Conservation (phyloP, 805 yeast species). For the Kodamaea kaohsiungensis region DNA sequence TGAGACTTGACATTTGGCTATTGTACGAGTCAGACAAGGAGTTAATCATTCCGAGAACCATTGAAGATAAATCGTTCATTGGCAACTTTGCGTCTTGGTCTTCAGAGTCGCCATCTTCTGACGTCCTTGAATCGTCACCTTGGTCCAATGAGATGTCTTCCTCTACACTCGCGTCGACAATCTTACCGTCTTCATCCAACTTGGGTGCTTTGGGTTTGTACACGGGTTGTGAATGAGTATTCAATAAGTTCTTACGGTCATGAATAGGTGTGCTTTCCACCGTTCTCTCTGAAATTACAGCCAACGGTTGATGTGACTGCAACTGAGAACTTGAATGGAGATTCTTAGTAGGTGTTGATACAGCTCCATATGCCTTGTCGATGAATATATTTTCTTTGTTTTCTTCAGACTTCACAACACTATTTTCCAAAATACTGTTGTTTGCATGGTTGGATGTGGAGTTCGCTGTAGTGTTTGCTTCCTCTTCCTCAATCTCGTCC, state of each 20-base stretch:
- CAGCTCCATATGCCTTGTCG: conserved; percentile 29
- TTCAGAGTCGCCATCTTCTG: conserved; percentile 2
- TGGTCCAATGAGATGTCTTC: neutral
- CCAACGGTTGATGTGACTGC: conserved; percentile 26
- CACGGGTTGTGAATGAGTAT: conserved; percentile 8
- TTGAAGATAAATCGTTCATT: conserved; percentile 33
- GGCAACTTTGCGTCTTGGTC: conserved; percentile 26
- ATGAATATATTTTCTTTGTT: conserved; percentile 52
- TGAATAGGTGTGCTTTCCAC: conserved; percentile 28
- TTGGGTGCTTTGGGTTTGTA: conserved; percentile 36
- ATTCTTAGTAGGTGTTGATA: conserved; percentile 31
- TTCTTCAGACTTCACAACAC: conserved; percentile 32
- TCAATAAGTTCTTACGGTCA: conserved; percentile 2
- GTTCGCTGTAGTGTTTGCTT: conserved; percentile 8
- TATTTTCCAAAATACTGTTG: neutral
- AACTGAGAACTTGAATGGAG: neutral
- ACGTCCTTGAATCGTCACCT: neutral
- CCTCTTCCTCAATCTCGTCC: conserved; percentile 39
- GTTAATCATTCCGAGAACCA: conserved; percentile 44
- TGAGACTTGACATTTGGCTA: conserved; percentile 44
- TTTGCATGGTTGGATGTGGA: neutral
- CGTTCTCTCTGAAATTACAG: conserved; percentile 34
- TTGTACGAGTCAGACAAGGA: conserved; percentile 60
- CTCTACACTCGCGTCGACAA: conserved; percentile 15
- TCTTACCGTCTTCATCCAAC: conserved; percentile 31